Percentiles rank a stretch among this genome's conserved stretches.
phyloP scores from a whole-genome alignment of 768 basidiomycete genomes.

The Russula virescens region DNA sequence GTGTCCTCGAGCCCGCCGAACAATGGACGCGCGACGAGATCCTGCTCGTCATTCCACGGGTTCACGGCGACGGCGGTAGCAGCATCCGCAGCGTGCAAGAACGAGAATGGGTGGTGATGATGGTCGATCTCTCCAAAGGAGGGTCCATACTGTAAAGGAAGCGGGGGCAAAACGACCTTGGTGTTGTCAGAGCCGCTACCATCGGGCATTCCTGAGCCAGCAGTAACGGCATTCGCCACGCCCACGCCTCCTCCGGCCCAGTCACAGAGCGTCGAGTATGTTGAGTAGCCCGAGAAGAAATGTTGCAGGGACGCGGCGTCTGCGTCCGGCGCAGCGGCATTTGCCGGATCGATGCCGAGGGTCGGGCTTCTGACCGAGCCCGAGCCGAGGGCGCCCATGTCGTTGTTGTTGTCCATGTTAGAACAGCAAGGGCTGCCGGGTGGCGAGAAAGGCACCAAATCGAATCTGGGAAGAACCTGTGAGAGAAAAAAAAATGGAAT shows the following conservation, averaged over 20 bases:
- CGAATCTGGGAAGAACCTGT: slow-evolving; percentile 2
- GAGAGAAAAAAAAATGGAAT: neutral
- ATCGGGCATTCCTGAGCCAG: neutral
- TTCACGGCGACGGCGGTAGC: neutral
- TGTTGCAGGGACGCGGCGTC: neutral
- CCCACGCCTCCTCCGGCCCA: slow-evolving; percentile 15
- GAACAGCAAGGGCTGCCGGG: slow-evolving; percentile 23
- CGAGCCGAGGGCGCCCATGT: slow-evolving; percentile 8
- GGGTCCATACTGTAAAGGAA: neutral
- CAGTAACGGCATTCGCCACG: neutral
- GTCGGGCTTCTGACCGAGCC: neutral
- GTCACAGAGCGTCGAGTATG: slow-evolving; percentile 23
- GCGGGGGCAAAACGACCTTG: neutral
- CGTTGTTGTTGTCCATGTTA: slow-evolving; percentile 13
- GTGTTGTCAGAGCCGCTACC: neutral
- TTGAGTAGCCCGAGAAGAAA: slow-evolving; percentile 23
- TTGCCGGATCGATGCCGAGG: neutral
- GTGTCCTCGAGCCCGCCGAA: slow-evolving; percentile 10
- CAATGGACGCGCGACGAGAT: slow-evolving; percentile 6
- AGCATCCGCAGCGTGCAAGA: neutral
- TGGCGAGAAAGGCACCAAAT: slow-evolving; percentile 19
- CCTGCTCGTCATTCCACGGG: slow-evolving; percentile 13
- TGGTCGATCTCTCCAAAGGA: slow-evolving; percentile 3
- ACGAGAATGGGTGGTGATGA: slow-evolving; percentile 4
- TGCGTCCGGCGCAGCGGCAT: neutral